Conservation (phyloP, 2,329 filamentous ascomycete species). For the Penicillium thymicola region DNA sequence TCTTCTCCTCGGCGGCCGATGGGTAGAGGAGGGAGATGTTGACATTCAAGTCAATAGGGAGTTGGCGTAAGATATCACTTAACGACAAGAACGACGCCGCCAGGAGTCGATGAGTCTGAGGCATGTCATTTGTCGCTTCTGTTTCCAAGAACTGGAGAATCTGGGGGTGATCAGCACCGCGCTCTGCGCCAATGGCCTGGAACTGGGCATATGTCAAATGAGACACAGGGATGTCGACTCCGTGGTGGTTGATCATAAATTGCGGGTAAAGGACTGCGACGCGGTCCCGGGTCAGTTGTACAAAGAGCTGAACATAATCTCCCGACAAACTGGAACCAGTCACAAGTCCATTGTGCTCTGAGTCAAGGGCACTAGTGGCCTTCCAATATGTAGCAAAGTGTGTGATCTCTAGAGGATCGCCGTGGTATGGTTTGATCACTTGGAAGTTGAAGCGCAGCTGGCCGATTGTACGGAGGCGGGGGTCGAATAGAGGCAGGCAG, state of each 20-base stretch:
- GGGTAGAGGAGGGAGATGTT: conserved; percentile 93
- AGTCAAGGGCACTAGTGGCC: conserved; percentile 87
- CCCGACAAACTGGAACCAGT: conserved; percentile 93
- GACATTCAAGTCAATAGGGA: conserved; percentile 78
- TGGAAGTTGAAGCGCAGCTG: conserved; percentile 93
- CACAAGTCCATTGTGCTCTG: conserved; percentile 79
- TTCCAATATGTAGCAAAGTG: conserved; percentile 99
- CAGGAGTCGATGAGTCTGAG: conserved; percentile 68
- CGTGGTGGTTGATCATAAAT: conserved; percentile 74
- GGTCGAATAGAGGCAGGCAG: conserved; percentile 88
- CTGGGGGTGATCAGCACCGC: conserved; percentile 26
- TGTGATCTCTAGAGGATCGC: conserved; percentile 89
- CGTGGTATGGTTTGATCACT: conserved; percentile 93
- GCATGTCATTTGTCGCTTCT: conserved; percentile 46
- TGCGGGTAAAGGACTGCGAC: conserved; percentile 82
- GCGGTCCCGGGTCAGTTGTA: conserved; percentile 86
- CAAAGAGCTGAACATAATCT: conserved; percentile 88
- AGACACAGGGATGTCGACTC: conserved; percentile 76
- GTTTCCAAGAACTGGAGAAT: conserved; percentile 31
- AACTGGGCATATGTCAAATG: conserved; percentile 67
- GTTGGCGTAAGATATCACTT: conserved; percentile 67
- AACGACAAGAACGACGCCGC: conserved; percentile 76
- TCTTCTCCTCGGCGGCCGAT: conserved; percentile 67
- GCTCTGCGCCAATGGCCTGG: conserved; percentile 43
- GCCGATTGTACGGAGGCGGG: conserved; percentile 83